Conservation (phyloP, 306 rosid genomes). For the Lablab purpureus region DNA sequence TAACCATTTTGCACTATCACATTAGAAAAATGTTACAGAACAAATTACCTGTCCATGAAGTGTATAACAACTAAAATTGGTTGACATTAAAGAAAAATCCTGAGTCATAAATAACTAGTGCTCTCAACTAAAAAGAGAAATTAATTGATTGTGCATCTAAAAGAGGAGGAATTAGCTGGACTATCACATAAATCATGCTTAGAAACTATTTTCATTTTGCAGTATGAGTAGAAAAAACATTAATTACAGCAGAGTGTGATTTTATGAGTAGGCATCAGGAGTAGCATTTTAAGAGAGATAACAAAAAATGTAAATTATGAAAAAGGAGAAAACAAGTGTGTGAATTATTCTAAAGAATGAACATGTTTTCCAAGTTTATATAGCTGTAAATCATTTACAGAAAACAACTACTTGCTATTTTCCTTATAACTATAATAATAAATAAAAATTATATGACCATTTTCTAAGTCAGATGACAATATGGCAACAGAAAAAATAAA, state of each 20-base stretch:
- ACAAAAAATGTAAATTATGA: too few species aligned
- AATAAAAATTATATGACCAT: background rate
- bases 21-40: conserved; percentile 6
- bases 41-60: conserved; percentile 21
- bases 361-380: conserved; percentile 2
- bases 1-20: conserved; percentile 21
- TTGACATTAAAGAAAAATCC: conserved; percentile 12
- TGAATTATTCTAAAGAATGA: background rate
- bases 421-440: too few species aligned
- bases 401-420: too few species aligned
- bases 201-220: background rate
- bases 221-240: background rate
- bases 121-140: conserved; percentile 23
- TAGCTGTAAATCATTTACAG: background rate
- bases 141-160: conserved; percentile 11
- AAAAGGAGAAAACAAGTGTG: too few species aligned
- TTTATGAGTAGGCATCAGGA: background rate
- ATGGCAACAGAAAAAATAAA: background rate
- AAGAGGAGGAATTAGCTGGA: conserved; percentile 5
- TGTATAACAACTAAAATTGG: conserved; percentile 12
- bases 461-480: conserved; percentile 6
- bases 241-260: background rate
- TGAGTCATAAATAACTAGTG: background rate
- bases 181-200: background rate
- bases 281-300: background rate